Base-by-base conservation (phyloP, 202 grass and related monocot genomes). In the Saccharum hybrid region DNA sequence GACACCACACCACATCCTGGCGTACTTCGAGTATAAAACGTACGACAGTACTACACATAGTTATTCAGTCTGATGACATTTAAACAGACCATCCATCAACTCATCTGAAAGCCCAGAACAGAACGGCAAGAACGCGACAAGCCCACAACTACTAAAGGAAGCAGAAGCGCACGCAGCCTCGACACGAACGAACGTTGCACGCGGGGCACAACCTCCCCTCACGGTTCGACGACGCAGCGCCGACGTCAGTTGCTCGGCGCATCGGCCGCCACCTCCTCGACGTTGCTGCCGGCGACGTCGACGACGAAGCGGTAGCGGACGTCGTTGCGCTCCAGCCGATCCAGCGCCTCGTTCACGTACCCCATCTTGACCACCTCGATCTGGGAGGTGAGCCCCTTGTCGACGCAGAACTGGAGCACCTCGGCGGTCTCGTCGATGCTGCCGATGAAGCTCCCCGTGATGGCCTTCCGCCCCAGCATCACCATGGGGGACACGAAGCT, bases 361-460 rank as follows among this genome's bases (percentile, higher is more conserved):
- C 88, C 96, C 91, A 98, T 98, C 93, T 98, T 98, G 39, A 98
- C 93, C 5, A 98, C 67, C 91, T 98, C 96, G 68, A 98, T 92
- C 81, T 88, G 89, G 0, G 89, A 94, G 2, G 89, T 96, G 62
- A 98, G 78, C 2, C 93, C 96, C 66, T 96, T 98, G 41, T 90
- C 79, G 31, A 75, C 83, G 74, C 93, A 98, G 75, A 98, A 98
- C 42, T 88, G 48, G n/a, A 98, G 75, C 85, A 92, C 78, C 86
- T 96, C 96, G 33, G 83, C 82, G 2, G 88, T 92, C 87, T 98
- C 96, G n/a, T 88, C 78, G 0, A 98, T 63, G 81, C 96, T 98
- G 11, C 93, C 96, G 18, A 98, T 88, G 86, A 98, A 98, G 86
- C 87, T 98, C 1, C 96, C 96, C 0, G 93, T 94, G 43, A 98